phyloP scores from a whole-genome alignment of 192 early-diverging fungal species.

The Podila horticola region DNA sequence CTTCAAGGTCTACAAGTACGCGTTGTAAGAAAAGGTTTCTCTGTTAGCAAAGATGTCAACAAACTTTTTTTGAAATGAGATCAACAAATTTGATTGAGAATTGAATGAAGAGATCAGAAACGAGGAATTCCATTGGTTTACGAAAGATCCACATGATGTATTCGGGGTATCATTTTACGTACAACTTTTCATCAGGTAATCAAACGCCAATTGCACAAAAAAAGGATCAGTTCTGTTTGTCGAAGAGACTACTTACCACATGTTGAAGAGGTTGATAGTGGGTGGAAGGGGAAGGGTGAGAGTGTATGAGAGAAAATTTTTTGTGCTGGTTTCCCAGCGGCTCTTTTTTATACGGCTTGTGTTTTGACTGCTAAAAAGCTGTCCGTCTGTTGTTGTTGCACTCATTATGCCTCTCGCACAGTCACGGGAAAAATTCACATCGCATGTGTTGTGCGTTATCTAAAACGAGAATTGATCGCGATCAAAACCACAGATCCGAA shows the following conservation, averaged over 20 bases:
- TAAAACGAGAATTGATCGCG: too few relatives aligned
- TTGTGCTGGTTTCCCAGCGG: not conserved
- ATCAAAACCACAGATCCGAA: too few relatives aligned
- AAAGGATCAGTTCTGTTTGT: not conserved
- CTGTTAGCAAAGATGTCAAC: not conserved
- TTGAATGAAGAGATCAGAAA: slow-evolving; percentile 43
- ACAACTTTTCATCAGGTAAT: slow-evolving; percentile 54
- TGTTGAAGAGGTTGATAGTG: not conserved
- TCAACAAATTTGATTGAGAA: slow-evolving; percentile 1
- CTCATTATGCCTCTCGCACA: too few relatives aligned
- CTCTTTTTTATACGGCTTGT: not conserved
- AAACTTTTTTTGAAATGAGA: not conserved
- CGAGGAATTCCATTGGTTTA: slow-evolving; percentile 58
- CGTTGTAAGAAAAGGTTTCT: not conserved
- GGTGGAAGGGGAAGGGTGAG: not conserved
- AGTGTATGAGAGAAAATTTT: not conserved
- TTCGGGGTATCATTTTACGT: slow-evolving; percentile 57
- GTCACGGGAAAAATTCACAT: too few relatives aligned
- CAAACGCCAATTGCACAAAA: not conserved
- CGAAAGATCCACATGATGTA: slow-evolving; percentile 51
- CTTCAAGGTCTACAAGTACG: not conserved
- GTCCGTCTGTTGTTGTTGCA: too few relatives aligned
- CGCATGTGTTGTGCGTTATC: too few relatives aligned
- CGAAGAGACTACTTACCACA: not conserved
- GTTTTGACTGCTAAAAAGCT: too few relatives aligned